Evolutionary conservation across 345 rosid genomes (phyloP), one percentile per base, ranked within the genome.

Genomic region (Noccaea caerulescens): DNA sequence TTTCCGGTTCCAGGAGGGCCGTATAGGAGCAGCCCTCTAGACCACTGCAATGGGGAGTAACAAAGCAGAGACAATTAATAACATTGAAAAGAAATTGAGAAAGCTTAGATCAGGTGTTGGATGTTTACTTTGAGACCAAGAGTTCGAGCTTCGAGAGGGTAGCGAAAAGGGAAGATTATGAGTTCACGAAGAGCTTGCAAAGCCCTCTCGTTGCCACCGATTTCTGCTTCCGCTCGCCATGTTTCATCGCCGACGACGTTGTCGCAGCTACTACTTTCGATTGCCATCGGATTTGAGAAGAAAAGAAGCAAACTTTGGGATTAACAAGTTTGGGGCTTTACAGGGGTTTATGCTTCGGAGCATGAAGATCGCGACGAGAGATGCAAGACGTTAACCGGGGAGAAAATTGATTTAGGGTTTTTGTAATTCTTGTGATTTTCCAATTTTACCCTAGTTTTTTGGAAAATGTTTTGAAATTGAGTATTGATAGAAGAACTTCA

Each of bases 1-100:
- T 94, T 94, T 37, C 99, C 99, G 10, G 95, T 89, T 56, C 96
- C 97, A 2, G 97, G 97, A 12, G 96, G 96, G 36, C 99, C 96
- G 33, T 89, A 91, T 6, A 93, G 72, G 54, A 93, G 94, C 80
- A 91, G 80, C 62, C 97, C 96, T 72, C 83, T 82, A 61, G 91
- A 91, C 96, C 95, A 91, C 96, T 89, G 83, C 55, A 77, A 65
- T 4, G 58, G 66, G 1, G 39, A 69, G 63, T 12, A 20, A 1
- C 55, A 71, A 13, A 8, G 11, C 59, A 72, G 9, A 67, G 52
- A 4, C 10, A 20, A 11, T 37, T 20, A 45, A 16, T 5, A 39
- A 9, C 54, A 66, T 2, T 23, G 47, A 41, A 55, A 37, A 42
- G 14, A 54, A 27, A 30, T 36, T 3, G 16, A 45, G 32, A 62